Evolutionary conservation across 1,284 basidiomycete genomes (phyloP).

Genomic region (Leccinum subspadiceum): DNA sequence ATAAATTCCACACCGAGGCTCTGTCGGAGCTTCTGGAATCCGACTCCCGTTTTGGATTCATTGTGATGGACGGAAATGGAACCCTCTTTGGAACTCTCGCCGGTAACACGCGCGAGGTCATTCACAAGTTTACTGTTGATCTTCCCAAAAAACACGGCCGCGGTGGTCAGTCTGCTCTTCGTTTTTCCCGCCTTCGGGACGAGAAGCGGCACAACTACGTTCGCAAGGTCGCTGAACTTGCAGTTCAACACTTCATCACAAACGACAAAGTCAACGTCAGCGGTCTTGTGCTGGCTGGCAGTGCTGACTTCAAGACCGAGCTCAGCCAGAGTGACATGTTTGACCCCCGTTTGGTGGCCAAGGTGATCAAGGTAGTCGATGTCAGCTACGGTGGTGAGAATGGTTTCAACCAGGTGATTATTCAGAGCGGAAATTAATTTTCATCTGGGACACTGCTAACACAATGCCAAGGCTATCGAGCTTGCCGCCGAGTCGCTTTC

Average conservation of each 20-base stretch:
- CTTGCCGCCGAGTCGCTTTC: constrained; percentile 93
- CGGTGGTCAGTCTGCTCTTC: constrained; percentile 99
- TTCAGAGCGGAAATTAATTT: background rate
- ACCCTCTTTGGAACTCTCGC: constrained; percentile 92
- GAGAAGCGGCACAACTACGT: constrained; percentile 99
- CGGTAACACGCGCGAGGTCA: no score
- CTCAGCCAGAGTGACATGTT: constrained; percentile 97
- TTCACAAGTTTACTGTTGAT: no score
- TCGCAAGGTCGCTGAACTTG: constrained; percentile 95
- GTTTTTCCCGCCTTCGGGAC: constrained; percentile 99
- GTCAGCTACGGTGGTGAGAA: constrained; percentile 99
- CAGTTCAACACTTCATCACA: constrained; percentile 98
- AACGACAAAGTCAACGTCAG: constrained; percentile 98
- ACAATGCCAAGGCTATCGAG: constrained; percentile 80
- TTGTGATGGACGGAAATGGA: constrained; percentile 99
- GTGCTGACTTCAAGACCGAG: constrained; percentile 99
- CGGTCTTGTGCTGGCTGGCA: constrained; percentile 96
- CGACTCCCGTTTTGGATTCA: constrained; percentile 98
- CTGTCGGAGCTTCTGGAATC: constrained; percentile 96
- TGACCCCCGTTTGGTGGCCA: constrained; percentile 82
- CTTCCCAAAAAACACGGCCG: constrained; percentile 40
- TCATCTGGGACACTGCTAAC: constrained; percentile 8
- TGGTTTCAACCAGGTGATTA: constrained; percentile 90
- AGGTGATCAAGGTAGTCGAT: constrained; percentile 97
- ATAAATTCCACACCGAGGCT: constrained; percentile 99